Base-by-base conservation (phyloP, 2,329 filamentous ascomycete species). In the Curvularia verruculosa region DNA sequence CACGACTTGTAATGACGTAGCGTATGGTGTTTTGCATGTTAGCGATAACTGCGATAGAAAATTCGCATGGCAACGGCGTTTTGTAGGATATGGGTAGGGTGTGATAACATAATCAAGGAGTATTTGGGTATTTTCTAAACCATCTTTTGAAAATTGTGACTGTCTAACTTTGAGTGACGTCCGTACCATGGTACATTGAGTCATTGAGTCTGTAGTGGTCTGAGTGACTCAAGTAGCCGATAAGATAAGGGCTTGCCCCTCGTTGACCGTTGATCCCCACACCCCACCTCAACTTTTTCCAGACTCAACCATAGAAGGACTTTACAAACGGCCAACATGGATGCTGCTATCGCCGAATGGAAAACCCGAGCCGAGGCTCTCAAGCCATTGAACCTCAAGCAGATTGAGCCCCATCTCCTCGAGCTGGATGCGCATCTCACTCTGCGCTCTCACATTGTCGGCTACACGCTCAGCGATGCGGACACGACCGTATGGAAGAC, bases 371-470 rank as follows among this genome's bases (percentile, higher is more conserved):
- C 84, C 34, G 76, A 82, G 45, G 76, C 78, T 18, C 77, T 87
- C 54, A 80, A 82, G 59, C 76, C 82, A 37, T 79, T 85, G 52
- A 91, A 96, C 78, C 95, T 96, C 80, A 96, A 95, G 80, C 82
- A 88, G 56, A 87, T 93, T 64, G 91, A 95, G 73, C 84, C 86
- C 24, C 83, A 87, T 57, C 84, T 96, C 53, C 82, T 85, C 68
- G 87, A 90, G 66, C 87, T 97, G 60, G 92, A 97, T 77, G 90
- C 91, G 75, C 90, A 96, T 80, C 85, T 98, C 59, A 91, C 88
- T 3, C 86, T 97, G 29, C 89, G 94, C 69, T 91, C 91, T 13
- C 95, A 95, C 78, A 84, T 97, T 65, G 86, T 91, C 49, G 92
- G 92, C 59, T 94, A 96, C 81, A 82, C 82, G 24, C 82, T 95